Conservation (phyloP, 2,329 filamentous ascomycete genomes). For the Dothiorella sarmentorum region DNA sequence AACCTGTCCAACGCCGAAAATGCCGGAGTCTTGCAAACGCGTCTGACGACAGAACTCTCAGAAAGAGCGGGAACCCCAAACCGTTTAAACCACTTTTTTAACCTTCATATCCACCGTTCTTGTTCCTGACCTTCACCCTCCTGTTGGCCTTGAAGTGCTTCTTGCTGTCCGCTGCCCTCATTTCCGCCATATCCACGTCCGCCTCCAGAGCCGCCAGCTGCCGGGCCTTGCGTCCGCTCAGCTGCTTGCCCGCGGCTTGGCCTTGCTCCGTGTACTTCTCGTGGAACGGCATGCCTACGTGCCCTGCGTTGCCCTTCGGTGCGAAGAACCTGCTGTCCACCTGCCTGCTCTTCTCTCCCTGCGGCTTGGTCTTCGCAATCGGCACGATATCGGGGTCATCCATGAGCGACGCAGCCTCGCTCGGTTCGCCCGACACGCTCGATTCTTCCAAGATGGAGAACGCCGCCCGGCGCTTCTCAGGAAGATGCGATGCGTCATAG, state of each 20-base stretch:
- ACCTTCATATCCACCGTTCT: conserved; percentile 12
- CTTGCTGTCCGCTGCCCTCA: conserved; percentile 67
- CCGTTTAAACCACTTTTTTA: background rate
- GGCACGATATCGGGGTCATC: conserved; percentile 52
- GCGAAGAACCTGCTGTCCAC: conserved; percentile 92
- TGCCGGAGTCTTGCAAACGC: conserved; percentile 1
- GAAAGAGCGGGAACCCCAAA: background rate
- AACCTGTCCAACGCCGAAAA: conserved; percentile 11
- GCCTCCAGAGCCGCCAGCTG: conserved; percentile 79
- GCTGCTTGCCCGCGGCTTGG: conserved; percentile 54
- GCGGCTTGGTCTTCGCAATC: conserved; percentile 30
- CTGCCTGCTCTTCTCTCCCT: conserved; percentile 69
- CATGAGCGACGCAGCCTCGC: conserved; percentile 41
- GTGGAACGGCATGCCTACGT: conserved; percentile 78
- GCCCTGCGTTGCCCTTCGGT: conserved; percentile 59
- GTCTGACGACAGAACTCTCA: too few species aligned
- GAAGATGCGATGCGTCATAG: conserved; percentile 78
- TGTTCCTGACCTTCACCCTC: conserved; percentile 47
- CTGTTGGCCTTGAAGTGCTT: conserved; percentile 89
- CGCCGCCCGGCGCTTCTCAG: conserved; percentile 71
- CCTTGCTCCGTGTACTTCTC: conserved; percentile 87
- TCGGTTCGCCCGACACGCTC: conserved; percentile 37
- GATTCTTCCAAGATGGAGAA: conserved; percentile 48
- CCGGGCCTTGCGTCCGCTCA: conserved; percentile 80
- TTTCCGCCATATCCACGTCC: conserved; percentile 76